Percentiles rank a stretch among this genome's conserved stretches.
phyloP scores from a whole-genome alignment of 768 basidiomycete genomes.

The Leucocoprinus sp. region DNA sequence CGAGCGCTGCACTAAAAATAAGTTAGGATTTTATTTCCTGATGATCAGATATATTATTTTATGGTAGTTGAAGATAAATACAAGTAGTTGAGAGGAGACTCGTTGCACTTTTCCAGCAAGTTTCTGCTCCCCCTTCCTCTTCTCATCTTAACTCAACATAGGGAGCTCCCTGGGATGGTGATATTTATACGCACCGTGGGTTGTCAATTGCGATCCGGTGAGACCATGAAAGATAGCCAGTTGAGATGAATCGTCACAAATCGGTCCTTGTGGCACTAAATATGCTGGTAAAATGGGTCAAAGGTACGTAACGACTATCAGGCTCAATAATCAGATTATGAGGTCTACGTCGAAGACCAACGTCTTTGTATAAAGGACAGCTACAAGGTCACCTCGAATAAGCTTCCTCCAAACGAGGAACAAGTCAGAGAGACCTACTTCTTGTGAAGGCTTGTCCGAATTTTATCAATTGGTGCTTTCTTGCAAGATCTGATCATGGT shows the following conservation, averaged over 20 bases:
- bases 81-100: too few relatives aligned
- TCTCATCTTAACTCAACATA: background rate
- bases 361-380: conserved; percentile 4
- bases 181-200: background rate
- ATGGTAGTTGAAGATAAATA: too few relatives aligned
- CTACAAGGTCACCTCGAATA: background rate
- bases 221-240: background rate
- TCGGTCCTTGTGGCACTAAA: background rate
- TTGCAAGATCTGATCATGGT: conserved; percentile 8
- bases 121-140: too few relatives aligned
- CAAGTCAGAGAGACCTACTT: background rate
- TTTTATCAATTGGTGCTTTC: conserved; percentile 14
- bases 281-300: background rate
- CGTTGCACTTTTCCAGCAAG: too few relatives aligned
- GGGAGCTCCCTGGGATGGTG: conserved; percentile 3
- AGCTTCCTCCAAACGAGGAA: background rate
- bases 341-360: conserved; percentile 3
- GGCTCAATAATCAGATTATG: conserved; percentile 1
- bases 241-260: background rate
- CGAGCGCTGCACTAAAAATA: too few relatives aligned
- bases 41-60: too few relatives aligned
- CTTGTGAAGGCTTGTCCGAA: background rate
- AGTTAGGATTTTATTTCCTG: too few relatives aligned
- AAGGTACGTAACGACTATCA: background rate
- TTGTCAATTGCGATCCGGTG: background rate